Conservation (phyloP, 106 monocot species). For the Dendrobium nobile region DNA sequence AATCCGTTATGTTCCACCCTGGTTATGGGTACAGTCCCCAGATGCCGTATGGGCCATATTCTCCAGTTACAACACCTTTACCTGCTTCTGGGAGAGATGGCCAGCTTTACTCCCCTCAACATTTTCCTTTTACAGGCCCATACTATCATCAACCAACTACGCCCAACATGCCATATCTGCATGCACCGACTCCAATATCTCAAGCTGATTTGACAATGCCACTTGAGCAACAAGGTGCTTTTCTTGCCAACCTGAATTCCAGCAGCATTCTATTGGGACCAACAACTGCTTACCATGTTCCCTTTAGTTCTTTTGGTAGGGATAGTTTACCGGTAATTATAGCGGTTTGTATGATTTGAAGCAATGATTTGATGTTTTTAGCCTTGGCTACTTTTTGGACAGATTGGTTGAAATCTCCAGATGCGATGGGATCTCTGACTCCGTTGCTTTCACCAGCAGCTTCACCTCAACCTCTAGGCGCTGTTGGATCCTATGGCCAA, state of each 20-base stretch:
- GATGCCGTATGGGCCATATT: conserved; percentile 70
- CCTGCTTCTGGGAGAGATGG: conserved; percentile 47
- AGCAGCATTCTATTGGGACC: conserved; percentile 23
- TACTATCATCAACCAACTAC: conserved; percentile 59
- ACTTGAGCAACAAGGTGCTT: conserved; percentile 42
- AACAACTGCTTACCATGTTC: conserved; percentile 20
- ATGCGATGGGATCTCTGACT: conserved; percentile 28
- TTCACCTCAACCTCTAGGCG: conserved; percentile 44
- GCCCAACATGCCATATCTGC: conserved; percentile 41
- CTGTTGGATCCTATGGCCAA: conserved; percentile 37
- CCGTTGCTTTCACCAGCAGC: conserved; percentile 35
- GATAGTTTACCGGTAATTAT: conserved; percentile 37
- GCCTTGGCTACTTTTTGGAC: conserved; percentile 26
- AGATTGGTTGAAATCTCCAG: conserved; percentile 60
- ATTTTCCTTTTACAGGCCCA: conserved; percentile 40
- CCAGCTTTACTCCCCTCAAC: conserved; percentile 52
- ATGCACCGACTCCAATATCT: conserved; percentile 39
- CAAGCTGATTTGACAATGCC: conserved; percentile 38
- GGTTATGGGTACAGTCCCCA: conserved; percentile 60
- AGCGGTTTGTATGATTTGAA: conserved; percentile 35
- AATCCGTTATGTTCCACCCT: conserved; percentile 45
- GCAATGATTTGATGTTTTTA: conserved; percentile 36
- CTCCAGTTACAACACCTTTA: conserved; percentile 54
- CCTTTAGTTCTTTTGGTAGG: conserved; percentile 36
- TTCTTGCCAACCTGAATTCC: conserved; percentile 35